Base-by-base conservation (phyloP, 495 filamentous ascomycete species). In the Choiromyces venosus region DNA sequence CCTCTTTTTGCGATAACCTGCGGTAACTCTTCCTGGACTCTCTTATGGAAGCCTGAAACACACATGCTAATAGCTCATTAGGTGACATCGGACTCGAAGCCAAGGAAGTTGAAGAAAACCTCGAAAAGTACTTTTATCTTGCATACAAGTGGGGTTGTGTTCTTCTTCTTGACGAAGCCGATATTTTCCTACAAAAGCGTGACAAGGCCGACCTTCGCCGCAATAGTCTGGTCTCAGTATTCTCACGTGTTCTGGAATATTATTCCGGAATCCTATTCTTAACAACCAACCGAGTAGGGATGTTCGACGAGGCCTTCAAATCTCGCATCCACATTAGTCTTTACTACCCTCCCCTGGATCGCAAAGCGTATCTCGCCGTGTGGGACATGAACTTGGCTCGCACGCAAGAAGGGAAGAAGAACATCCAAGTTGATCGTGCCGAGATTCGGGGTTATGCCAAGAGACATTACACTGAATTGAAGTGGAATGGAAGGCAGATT, bases 201-300 rank as follows among this genome's bases (percentile, higher is more conserved):
- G 75, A 61, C 0, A 73, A 78, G 33, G 67, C 61, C 14, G 84
- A 88, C 56, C 64, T 88, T 0, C 36, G 83, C 9, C 81, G 86
- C 4, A 89, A 90, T 65, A 84, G 82, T 14, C 75, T 88, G 0
- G 86, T 88, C 0, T 84, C 77, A 61, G 84, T 88, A 6, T 89
- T 90, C 73, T 81, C 90, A 0, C 83, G 89, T 2, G 82, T 83
- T 0, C 81, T 90, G 0, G 89, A 89, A 69, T 89, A 88, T 76
- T 91, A 89, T 71, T 72, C 82, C 0, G 88, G 88, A 9, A 87
- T 89, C 37, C 82, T 89, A 0, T 87, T 89, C 74, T 79, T 89
- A 2, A 88, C 88, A 0, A 88, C 87, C 0, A 89, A 89, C 75
- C 81, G 87, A 8, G 84, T 89, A 4, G 84, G 81, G 14, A 85